phyloP scores from a whole-genome alignment of 148 eudicot species.

The Diospyros lotus region DNA sequence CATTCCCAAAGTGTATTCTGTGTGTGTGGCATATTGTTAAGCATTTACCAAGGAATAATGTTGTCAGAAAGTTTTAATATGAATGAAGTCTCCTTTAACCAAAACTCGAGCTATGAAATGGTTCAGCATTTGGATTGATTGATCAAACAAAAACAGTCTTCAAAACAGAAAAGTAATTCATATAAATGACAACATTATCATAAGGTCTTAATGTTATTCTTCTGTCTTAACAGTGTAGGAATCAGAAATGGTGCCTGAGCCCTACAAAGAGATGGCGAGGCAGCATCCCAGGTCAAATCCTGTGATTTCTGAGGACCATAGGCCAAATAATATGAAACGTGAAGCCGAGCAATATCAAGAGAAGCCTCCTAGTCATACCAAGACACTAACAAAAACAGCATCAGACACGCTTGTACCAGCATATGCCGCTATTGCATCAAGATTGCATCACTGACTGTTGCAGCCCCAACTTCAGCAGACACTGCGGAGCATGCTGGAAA shows the following conservation, averaged over 20 bases:
- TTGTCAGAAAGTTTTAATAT: no score
- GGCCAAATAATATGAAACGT: constrained; percentile 17
- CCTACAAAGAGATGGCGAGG: constrained; percentile 27
- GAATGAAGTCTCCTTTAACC: no score
- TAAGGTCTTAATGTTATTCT: neutral
- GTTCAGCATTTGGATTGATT: no score
- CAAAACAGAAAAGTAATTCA: no score
- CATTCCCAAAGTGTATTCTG: no score
- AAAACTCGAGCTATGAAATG: no score
- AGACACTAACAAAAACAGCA: constrained; percentile 25
- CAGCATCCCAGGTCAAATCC: constrained; percentile 36
- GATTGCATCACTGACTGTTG: constrained; percentile 25
- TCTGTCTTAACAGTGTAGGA: constrained; percentile 45
- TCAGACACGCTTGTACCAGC: constrained; percentile 39
- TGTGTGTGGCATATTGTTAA: no score
- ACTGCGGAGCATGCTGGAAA: neutral
- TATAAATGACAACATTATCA: no score
- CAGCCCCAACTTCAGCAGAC: neutral
- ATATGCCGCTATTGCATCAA: constrained; percentile 39
- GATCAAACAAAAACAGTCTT: no score
- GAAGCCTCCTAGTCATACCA: constrained; percentile 6
- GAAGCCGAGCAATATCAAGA: constrained; percentile 15
- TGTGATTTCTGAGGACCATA: constrained; percentile 33
- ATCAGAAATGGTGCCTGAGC: constrained; percentile 44
- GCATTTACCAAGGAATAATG: no score